Percentiles rank a stretch among this genome's conserved stretches.
Conservation (phyloP, 306 rosid genomes). For the Quercus engelmannii region DNA sequence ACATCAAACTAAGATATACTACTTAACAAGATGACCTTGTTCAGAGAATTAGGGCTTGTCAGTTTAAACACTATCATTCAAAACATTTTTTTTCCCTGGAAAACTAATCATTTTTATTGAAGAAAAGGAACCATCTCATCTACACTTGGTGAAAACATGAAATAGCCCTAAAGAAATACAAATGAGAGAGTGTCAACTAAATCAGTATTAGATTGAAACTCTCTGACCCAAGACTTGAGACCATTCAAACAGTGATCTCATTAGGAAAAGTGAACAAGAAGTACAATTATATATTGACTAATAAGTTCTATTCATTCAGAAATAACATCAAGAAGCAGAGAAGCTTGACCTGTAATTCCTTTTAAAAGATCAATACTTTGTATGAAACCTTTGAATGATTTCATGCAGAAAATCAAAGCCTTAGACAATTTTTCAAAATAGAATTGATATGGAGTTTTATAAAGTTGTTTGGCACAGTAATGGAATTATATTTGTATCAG, state of each 20-base stretch:
- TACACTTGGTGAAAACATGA: too few relatives aligned
- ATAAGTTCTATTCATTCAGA: neutral
- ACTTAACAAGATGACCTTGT: neutral
- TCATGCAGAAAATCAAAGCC: neutral
- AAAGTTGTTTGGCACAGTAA: neutral
- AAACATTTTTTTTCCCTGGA: neutral
- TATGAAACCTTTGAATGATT: too few relatives aligned
- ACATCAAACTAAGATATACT: neutral
- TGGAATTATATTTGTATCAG: neutral
- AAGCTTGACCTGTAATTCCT: neutral
- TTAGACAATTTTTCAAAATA: neutral
- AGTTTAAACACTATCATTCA: neutral
- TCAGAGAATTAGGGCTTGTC: neutral
- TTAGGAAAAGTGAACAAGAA: too few relatives aligned
- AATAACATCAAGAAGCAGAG: neutral
- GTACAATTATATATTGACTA: too few relatives aligned
- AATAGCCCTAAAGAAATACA: too few relatives aligned
- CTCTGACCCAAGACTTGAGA: too few relatives aligned
- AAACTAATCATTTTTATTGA: too few relatives aligned
- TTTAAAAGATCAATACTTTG: neutral
- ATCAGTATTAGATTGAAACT: too few relatives aligned
- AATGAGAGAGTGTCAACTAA: too few relatives aligned
- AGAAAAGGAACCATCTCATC: too few relatives aligned
- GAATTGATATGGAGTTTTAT: neutral
- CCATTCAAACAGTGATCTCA: too few relatives aligned